phyloP scores from a whole-genome alignment of 129 eudicot genomes.

The Oenanthe sinensis region DNA sequence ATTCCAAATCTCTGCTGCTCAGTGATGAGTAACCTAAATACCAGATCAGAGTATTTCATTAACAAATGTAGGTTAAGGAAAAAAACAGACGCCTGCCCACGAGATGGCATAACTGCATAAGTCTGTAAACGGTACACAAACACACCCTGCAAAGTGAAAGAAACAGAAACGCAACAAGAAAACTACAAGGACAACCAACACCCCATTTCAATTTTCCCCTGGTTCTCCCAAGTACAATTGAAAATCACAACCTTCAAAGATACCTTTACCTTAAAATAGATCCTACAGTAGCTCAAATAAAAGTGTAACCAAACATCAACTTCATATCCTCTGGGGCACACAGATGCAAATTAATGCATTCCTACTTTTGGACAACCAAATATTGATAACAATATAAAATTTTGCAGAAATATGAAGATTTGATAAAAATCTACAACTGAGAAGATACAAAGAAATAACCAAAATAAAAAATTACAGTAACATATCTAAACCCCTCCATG shows the following conservation, averaged over 20 bases:
- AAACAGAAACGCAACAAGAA: neutral
- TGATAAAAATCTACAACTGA: neutral
- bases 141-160: neutral
- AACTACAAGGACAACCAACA: neutral
- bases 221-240: neutral
- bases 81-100: neutral
- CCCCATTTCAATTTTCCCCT: neutral
- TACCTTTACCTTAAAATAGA: neutral
- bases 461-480: neutral
- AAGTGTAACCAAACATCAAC: neutral
- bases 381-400: neutral
- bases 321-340: neutral
- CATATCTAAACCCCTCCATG: neutral
- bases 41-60: neutral
- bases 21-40: constrained; percentile 47
- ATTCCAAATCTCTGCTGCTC: constrained; percentile 75
- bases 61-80: neutral
- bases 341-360: neutral
- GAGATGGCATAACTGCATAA: neutral
- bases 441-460: neutral
- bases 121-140: neutral
- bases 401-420: neutral
- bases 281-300: neutral
- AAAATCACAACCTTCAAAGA: neutral
- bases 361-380: neutral